Evolutionary conservation across 192 early-diverging fungal species (phyloP).

Genomic region (Mortierella claussenii): DNA sequence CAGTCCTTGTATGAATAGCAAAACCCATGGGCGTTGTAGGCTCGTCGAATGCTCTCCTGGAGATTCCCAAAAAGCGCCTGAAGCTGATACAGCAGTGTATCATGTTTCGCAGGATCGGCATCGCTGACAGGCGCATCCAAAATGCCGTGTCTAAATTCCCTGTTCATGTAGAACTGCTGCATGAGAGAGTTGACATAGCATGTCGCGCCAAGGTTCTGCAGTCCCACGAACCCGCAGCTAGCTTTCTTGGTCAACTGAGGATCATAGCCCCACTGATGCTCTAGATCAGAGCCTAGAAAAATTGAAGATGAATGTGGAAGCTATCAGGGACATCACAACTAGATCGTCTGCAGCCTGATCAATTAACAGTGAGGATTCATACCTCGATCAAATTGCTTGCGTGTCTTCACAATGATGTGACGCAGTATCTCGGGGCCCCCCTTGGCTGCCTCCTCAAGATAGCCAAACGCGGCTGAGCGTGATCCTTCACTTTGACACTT

Average conservation of each 20-base stretch:
- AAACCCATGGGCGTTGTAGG: conserved; percentile 60
- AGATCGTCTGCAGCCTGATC: neutral
- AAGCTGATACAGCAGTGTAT: conserved; percentile 60
- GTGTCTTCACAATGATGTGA: conserved; percentile 47
- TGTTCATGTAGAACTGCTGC: conserved; percentile 72
- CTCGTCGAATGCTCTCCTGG: conserved; percentile 58
- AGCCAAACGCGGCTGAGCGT: conserved; percentile 51
- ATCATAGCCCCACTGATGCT: conserved; percentile 58
- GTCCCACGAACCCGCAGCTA: conserved; percentile 60
- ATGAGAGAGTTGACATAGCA: conserved; percentile 71
- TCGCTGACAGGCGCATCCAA: conserved; percentile 51
- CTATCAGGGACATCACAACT: neutral
- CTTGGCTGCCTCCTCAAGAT: conserved; percentile 39
- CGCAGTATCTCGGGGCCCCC: conserved; percentile 34
- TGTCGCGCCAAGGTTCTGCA: conserved; percentile 71
- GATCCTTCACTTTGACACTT: conserved; percentile 56
- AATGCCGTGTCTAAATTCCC: conserved; percentile 58
- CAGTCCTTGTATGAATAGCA: conserved; percentile 62
- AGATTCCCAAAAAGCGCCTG: conserved; percentile 62
- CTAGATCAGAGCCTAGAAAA: conserved; percentile 38
- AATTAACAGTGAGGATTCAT: neutral
- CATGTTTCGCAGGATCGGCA: conserved; percentile 48
- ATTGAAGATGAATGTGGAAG: too few species aligned
- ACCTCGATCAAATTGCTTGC: conserved; percentile 53
- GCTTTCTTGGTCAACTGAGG: conserved; percentile 54